Percentiles rank a stretch among this genome's conserved stretches.
phyloP scores from a whole-genome alignment of 805 yeast species.

The Candida methanosorbosa region DNA sequence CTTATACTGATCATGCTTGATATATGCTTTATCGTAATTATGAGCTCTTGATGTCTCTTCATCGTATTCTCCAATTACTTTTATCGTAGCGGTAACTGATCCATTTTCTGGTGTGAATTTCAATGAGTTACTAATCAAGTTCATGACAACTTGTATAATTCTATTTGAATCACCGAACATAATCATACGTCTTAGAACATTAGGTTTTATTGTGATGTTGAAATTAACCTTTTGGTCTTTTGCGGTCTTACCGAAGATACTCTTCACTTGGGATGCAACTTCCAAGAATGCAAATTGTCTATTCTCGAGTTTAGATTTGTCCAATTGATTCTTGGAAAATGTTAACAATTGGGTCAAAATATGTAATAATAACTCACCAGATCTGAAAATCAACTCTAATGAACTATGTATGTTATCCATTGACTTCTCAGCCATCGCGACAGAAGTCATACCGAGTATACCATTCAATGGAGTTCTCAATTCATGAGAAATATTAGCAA shows the following conservation, averaged over 20 bases:
- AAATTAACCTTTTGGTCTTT: conserved; percentile 67
- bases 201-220: conserved; percentile 55
- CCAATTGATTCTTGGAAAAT: conserved; percentile 85
- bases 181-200: conserved; percentile 49
- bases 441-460: conserved; percentile 90
- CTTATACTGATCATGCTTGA: conserved; percentile 16
- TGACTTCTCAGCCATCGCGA: conserved; percentile 83
- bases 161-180: conserved; percentile 85
- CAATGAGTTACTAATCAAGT: conserved; percentile 80
- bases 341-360: conserved; percentile 85
- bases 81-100: conserved; percentile 55
- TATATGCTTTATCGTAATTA: conserved; percentile 37
- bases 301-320: conserved; percentile 74
- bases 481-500: conserved; percentile 91
- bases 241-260: conserved; percentile 78
- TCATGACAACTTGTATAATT: conserved; percentile 87
- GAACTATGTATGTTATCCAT: conserved; percentile 60
- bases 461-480: conserved; percentile 94
- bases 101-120: conserved; percentile 93
- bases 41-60: conserved; percentile 32
- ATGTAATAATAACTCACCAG: conserved; percentile 86
- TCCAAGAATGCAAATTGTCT: conserved; percentile 74
- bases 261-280: conserved; percentile 73
- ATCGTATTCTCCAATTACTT: conserved; percentile 66
- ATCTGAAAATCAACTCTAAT: conserved; percentile 73